Evolutionary conservation across 2,329 filamentous ascomycete genomes (phyloP).

Genomic region (Alternaria alternata): DNA sequence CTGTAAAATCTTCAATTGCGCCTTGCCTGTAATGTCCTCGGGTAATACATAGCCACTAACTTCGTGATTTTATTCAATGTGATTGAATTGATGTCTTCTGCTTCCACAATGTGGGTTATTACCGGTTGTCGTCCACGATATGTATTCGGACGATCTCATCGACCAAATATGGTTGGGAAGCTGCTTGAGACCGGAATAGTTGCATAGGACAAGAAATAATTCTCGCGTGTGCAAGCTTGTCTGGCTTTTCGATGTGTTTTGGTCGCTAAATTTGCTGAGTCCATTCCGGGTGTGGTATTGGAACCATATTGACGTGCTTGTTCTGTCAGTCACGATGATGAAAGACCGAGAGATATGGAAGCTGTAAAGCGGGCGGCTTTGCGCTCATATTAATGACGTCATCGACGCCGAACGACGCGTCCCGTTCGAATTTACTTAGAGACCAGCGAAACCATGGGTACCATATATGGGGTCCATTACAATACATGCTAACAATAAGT

Average conservation of each 20-base stretch:
- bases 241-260: background rate
- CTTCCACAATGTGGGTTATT: background rate
- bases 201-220: background rate
- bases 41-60: background rate
- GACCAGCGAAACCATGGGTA: too few species aligned
- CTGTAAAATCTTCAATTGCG: background rate
- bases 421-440: background rate
- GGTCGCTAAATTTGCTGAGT: background rate
- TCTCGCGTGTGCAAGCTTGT: background rate
- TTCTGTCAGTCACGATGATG: too few species aligned
- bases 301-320: too few species aligned
- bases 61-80: background rate
- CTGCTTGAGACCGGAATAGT: background rate
- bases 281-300: too few species aligned
- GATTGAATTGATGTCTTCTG: background rate
- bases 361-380: too few species aligned
- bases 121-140: background rate
- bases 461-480: background rate
- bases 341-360: too few species aligned
- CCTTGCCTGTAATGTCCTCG: background rate
- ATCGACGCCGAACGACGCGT: too few species aligned
- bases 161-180: background rate
- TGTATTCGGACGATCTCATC: background rate
- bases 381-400: too few species aligned
- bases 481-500: slow-evolving; percentile 3